Evolutionary conservation across 345 rosid species (phyloP), one percentile per base, ranked within the genome.

Genomic region (Boechera retrofracta): DNA sequence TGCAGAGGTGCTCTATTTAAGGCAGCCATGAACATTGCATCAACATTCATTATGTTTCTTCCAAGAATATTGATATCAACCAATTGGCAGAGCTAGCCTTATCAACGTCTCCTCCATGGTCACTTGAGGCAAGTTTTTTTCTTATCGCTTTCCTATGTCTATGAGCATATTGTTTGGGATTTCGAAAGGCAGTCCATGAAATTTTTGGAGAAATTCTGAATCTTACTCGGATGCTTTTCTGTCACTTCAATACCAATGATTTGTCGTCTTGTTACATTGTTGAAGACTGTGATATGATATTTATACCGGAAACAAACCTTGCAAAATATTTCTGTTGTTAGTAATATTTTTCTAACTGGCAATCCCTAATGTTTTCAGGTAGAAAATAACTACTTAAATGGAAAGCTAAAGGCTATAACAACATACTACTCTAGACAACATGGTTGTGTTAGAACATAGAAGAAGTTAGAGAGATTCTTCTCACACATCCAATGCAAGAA

Each of bases 341-440:
- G 42, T 63, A 63, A 73, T 52, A 49, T 48, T n/a, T 68, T 28
- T 61, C 58, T 70, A 62, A 77, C 71, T 3, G 49, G 51, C 54
- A n/a, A 42, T 31, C 56, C 7, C 36, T 48, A 33, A 42, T 83
- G 54, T 54, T 77, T 42, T 72, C 88, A 90, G 97, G 89, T 89
- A 3, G 99, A 95, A 85, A 86, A 84, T 71, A 95, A 91, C 87
- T 91, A 80, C 77, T 75, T 95, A 85, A 86, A 92, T 67, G 97
- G 97, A 65, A 92, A 82, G 86, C 81, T 89, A 71, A 92, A 95
- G 87, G 96, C 96, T 49, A 78, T 92, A 67, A 95, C 98, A 67
- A 98, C 98, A 21, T 95, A 95, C 85, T 95, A 89, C 83, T 79
- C 85, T 64, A 82, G 59, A 53, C 44, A 75, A 77, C 4, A 67